These are phyloP conservation scores for Colletotrichum theobromicola DNA, from an alignment of 2,329 filamentous ascomycete species.

Conservation along the genomic window DNA sequence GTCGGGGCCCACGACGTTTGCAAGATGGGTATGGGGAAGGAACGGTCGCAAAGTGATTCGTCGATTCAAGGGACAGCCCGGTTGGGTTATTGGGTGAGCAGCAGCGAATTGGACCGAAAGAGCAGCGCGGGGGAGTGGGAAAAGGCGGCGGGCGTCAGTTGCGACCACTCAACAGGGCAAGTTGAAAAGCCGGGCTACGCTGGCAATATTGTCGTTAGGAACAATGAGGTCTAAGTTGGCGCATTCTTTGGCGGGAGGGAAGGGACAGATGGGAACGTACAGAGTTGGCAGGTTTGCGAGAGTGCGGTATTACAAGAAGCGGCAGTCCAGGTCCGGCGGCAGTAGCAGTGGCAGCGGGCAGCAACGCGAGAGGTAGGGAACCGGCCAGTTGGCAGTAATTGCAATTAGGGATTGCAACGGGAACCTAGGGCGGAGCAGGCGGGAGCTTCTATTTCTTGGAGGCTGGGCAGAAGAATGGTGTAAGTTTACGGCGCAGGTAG, in stretches of 20 bases:
- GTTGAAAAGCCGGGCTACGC: neutral
- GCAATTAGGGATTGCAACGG: neutral
- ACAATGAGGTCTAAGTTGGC: conserved; percentile 11
- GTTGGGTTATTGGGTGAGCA: conserved; percentile 3
- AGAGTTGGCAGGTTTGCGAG: neutral
- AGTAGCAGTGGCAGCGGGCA: neutral
- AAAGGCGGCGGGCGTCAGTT: neutral
- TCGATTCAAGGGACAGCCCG: conserved; percentile 17
- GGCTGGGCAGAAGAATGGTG: conserved; percentile 5
- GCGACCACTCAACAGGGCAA: neutral
- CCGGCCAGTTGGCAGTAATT: neutral
- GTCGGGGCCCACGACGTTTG: conserved; percentile 21
- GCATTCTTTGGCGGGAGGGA: neutral
- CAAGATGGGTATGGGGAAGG: conserved; percentile 9
- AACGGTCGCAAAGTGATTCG: conserved; percentile 18
- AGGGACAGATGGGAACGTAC: neutral
- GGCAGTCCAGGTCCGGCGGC: neutral
- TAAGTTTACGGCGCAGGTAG: conserved; percentile 14
- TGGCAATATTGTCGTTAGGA: conserved; percentile 15
- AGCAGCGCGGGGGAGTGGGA: conserved; percentile 1
- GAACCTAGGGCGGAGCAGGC: neutral
- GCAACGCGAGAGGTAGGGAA: neutral
- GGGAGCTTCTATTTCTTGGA: conserved; percentile 14
- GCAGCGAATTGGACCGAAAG: neutral
- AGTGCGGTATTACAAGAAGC: neutral